Evolutionary conservation across 306 rosid species (phyloP).

Genomic region (Hippophae gyantsensis): DNA sequence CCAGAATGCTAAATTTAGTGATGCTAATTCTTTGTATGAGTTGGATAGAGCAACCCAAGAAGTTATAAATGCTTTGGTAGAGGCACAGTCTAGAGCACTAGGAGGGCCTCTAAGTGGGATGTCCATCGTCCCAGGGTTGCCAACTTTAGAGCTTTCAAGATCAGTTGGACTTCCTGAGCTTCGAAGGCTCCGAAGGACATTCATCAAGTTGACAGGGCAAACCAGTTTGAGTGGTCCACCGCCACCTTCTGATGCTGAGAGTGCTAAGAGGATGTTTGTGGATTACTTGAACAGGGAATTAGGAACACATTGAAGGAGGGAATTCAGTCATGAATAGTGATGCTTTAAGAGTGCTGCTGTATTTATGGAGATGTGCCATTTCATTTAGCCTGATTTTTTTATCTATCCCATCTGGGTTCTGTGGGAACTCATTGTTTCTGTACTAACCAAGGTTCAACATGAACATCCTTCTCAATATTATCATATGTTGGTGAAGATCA

Average conservation of each 20-base stretch:
- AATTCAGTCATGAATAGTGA: neutral
- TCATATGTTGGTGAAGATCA: too few relatives aligned
- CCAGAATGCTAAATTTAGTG: slow-evolving; percentile 49
- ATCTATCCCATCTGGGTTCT: too few relatives aligned
- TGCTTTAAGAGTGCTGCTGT: too few relatives aligned
- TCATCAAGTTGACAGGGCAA: slow-evolving; percentile 82
- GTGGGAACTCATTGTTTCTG: neutral
- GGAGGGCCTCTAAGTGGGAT: slow-evolving; percentile 48
- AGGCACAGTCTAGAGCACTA: slow-evolving; percentile 75
- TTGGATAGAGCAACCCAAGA: slow-evolving; percentile 86
- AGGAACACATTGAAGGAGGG: slow-evolving; percentile 43
- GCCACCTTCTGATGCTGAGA: slow-evolving; percentile 76
- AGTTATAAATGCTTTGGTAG: slow-evolving; percentile 62
- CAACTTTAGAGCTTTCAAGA: slow-evolving; percentile 45
- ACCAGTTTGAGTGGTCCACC: slow-evolving; percentile 87
- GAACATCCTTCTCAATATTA: neutral
- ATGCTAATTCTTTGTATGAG: slow-evolving; percentile 77
- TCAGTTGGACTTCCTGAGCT: slow-evolving; percentile 82
- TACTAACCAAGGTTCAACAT: neutral
- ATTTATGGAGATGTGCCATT: too few relatives aligned
- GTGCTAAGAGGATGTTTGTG: slow-evolving; percentile 90
- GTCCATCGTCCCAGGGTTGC: slow-evolving; percentile 28
- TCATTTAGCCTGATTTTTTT: too few relatives aligned
- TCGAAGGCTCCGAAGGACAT: slow-evolving; percentile 68
- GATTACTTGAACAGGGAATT: slow-evolving; percentile 94